These are phyloP conservation scores for Apiotrichum siamense DNA, from an alignment of 1,284 basidiomycete genomes.

Conservation along the genomic window DNA sequence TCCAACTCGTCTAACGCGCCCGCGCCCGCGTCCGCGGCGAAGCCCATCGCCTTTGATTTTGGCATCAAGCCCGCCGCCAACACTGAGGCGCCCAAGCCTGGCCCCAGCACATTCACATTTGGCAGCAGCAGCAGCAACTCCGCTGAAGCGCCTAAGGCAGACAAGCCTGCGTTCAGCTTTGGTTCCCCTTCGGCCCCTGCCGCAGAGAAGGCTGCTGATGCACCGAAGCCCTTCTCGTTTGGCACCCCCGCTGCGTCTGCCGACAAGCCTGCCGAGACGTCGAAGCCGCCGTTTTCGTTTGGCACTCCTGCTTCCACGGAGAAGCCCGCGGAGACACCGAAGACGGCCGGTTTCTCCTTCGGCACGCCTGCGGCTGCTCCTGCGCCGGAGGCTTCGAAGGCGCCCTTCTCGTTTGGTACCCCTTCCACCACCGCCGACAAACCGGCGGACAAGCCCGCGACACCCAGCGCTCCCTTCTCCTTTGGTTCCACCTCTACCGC, in stretches of 20 bases:
- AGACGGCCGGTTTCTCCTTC: constrained; percentile 10
- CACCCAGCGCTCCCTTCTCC: not conserved
- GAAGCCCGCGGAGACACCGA: not conserved
- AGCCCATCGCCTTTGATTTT: constrained; percentile 25
- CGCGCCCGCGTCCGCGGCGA: constrained; percentile 13
- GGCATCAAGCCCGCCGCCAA: constrained; percentile 17
- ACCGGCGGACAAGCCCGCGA: constrained; percentile 8
- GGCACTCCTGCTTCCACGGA: constrained; percentile 6
- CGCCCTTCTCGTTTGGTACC: constrained; percentile 17
- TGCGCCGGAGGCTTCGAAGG: constrained; percentile 5
- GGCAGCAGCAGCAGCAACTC: too few relatives aligned
- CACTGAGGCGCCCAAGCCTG: constrained; percentile 15
- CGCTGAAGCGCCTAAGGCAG: too few relatives aligned
- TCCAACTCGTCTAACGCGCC: constrained; percentile 5
- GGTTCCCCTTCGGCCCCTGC: too few relatives aligned
- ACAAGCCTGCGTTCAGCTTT: too few relatives aligned
- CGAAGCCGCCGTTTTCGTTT: constrained; percentile 18
- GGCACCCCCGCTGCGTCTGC: constrained; percentile 12
- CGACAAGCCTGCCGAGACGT: constrained; percentile 7
- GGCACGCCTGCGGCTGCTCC: constrained; percentile 9
- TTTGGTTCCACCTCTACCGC: constrained; percentile 1
- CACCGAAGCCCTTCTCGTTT: constrained; percentile 28
- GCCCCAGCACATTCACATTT: constrained; percentile 2
- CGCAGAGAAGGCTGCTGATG: too few relatives aligned
- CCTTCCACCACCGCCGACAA: constrained; percentile 8